Base-by-base conservation (phyloP, 106 monocot species). In the Amphibolis antarctica region DNA sequence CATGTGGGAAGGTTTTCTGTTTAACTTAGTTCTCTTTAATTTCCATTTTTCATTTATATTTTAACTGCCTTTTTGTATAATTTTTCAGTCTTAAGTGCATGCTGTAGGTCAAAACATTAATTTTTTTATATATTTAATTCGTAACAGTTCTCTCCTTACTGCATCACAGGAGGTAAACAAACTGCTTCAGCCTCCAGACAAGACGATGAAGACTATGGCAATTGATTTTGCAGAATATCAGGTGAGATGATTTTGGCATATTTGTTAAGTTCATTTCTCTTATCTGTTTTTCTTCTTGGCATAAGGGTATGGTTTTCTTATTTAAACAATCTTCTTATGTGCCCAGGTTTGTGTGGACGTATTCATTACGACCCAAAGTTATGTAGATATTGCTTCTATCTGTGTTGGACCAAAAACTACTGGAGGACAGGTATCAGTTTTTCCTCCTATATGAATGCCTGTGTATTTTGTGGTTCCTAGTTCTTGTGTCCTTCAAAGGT, bases 201-300 rank as follows among this genome's bases (percentile, higher is more conserved):
- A 84, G 65, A 82, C 84, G 72, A 49, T 90, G 17, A 98, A 84
- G 71, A 80, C 84, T 29, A 98, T 98, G 96, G 89, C 96, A 46
- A 69, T 86, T 30, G 96, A 98, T 69, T 98, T 98, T 82, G 96
- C 96, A 65, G 96, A 98, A 64, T 78, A 82, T 70, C 96, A 98
- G 82, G 96, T 98, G 30, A 75, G 50, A 75, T 65, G 11, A 14
- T 53, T 9, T 46, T 23, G 13, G 25, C 28, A 58, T 67, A 28
- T 57, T 14, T 57, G 13, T 57, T 49, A 0, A n/a, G 10, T 49
- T 49, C 48, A 49, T 49, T 49, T 55, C 20, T 55, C 23, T 9
- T 55, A 1, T 55, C 7, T 25, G 9, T 1, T 20, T 20, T 53
- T 29, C 30, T 59, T 59, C 18, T 59, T 59, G 24, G 12, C 21